Evolutionary conservation across 345 rosid genomes (phyloP), one percentile per base, ranked within the genome.

Genomic region (Salix suchowensis): DNA sequence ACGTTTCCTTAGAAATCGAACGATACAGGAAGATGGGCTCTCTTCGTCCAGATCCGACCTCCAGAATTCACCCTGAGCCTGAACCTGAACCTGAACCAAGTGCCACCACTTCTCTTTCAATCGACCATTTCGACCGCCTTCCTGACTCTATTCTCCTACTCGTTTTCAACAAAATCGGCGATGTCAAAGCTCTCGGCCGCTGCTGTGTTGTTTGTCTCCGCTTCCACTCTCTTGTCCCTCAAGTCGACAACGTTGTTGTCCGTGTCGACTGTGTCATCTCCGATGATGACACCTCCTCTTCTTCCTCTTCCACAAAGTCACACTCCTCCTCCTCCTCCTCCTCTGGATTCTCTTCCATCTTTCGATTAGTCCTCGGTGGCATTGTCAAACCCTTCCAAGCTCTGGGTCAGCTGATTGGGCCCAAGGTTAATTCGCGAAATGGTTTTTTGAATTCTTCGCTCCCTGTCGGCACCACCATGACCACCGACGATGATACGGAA

Each of bases 251-350:
- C 93, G 97, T 96, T 44, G 82, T 94, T 26, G 97, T 96, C 19
- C 91, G 95, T 18, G 98, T 96, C 42, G 97, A 94, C 48, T 96
- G 98, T 48, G 97, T 93, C 21, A 93, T 93, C 76, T 92, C 99
- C 79, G 98, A 96, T 48, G 98, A 96, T 24, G 95, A 92, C 37
- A 81, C 77, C 19, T 73, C 88, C 1, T n/a, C 86, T 0, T 79
- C 85, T 0, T 76, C 89, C 14, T 82, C 77, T 67, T 44, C 86
- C 8, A 88, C 85, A n/a, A 91, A 91, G 76, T 83, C 97, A 12
- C 90, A 93, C 34, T 80, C 88, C 26, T 30, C 78, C 2, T 67
- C 79, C 4, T 62, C 74, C 15, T 46, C 77, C 12, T 36, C 78
- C 21, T 64, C 78, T 11, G 77, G 73, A 10, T 80, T 93, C 78